Evolutionary conservation across 306 rosid species (phyloP), one percentile per base, ranked within the genome.

Genomic region (Amphicarpaea edgeworthii): DNA sequence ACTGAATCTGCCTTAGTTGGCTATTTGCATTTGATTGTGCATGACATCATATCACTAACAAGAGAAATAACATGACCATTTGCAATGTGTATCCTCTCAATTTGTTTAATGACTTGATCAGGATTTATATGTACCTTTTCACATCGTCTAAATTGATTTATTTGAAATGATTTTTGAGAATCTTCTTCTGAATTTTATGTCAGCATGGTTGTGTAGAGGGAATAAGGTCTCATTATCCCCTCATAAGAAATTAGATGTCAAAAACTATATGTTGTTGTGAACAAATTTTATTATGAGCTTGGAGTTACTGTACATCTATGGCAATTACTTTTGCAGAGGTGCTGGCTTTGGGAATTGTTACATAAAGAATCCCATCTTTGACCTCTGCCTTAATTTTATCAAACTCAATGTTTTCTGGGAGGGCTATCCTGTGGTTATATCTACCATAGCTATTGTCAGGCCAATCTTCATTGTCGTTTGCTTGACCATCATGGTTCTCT

Each of bases 371-470:
- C 16, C 86, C 86, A 72, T 73, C 79, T 51, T 24, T 73, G 37
- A 83, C 79, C 9, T 57, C 64, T 41, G 83, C 83, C 69, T 59
- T 67, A 53, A 73, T 83, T 40, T 83, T 78, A 49, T 83, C 83
- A 40, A 77, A 65, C 54, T 82, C 85, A 0, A 65, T 55, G 20
- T 77, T 72, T 66, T 77, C 79, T 0, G 82, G 82, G 3, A 82
- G 82, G 4, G 72, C 45, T 9, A 77, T 77, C 59, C 82, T 64
- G 20, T 82, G 66, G 61, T 42, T 66, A 49, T 82, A 72, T 38
- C 82, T 77, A 24, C 76, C 82, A 64, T 77, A 82, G 67, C 76
- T 72, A 62, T 46, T 66, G 9, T 72, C 72, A 23, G 79, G 77
- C 82, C 82, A 72, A 10, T 82, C 71, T 54, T 41, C 79, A 47